phyloP scores from a whole-genome alignment of 148 eudicot species.

The Euryodendron excelsum region DNA sequence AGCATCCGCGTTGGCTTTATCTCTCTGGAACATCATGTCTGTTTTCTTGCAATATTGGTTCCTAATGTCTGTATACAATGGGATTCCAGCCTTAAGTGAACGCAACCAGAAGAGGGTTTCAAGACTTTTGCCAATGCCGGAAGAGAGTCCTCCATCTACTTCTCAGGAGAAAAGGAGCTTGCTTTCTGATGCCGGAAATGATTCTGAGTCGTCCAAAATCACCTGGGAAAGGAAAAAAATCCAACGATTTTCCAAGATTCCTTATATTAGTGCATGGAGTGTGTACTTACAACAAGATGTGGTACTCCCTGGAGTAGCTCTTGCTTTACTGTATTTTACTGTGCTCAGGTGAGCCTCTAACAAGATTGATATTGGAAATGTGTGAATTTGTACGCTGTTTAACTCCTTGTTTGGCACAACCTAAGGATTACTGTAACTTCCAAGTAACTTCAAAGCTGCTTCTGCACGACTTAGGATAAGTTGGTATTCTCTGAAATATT shows the following conservation, averaged over 20 bases:
- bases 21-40: slow-evolving; percentile 67
- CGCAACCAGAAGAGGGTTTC: slow-evolving; percentile 34
- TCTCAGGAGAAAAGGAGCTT: slow-evolving; percentile 27
- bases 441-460: neutral
- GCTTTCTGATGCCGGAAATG: slow-evolving; percentile 14
- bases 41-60: slow-evolving; percentile 77
- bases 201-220: slow-evolving; percentile 15
- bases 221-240: slow-evolving; percentile 17
- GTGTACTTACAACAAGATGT: slow-evolving; percentile 77
- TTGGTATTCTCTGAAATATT: neutral
- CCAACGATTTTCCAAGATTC: slow-evolving; percentile 25
- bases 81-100: slow-evolving; percentile 63
- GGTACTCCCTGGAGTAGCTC: slow-evolving; percentile 76
- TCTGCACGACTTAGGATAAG: neutral
- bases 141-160: slow-evolving; percentile 34
- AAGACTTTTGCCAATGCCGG: slow-evolving; percentile 26
- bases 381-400: neutral
- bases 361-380: neutral
- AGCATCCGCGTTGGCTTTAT: slow-evolving; percentile 65
- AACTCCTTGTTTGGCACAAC: neutral
- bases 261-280: slow-evolving; percentile 63
- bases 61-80: slow-evolving; percentile 66
- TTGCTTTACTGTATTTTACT: slow-evolving; percentile 72
- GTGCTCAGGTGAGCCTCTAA: slow-evolving; percentile 63
- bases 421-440: neutral